Conservation (phyloP, 352 stramenopile genomes). For the Hyphochytrium catenoides region DNA sequence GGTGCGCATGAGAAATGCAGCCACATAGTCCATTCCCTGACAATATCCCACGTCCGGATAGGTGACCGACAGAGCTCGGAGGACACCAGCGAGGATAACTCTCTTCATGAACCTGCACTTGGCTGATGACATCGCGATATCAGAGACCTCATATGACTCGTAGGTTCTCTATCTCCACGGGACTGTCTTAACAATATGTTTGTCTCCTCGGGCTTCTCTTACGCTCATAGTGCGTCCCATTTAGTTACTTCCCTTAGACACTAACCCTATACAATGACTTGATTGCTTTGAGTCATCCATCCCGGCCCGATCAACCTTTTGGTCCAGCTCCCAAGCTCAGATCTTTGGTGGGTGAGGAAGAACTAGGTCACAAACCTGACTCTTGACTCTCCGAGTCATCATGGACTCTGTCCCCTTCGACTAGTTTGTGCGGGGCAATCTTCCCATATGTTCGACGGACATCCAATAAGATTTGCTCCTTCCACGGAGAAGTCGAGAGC, state of each 20-base stretch:
- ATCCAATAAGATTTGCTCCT: constrained; percentile 52
- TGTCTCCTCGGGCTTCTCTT: no score
- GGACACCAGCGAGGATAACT: constrained; percentile 40
- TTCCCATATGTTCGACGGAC: constrained; percentile 49
- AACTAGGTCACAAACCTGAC: neutral
- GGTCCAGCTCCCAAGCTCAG: constrained; percentile 10
- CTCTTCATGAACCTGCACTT: constrained; percentile 27
- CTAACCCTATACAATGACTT: no score
- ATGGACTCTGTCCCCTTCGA: no score
- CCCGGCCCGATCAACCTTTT: constrained; percentile 17
- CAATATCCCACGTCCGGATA: constrained; percentile 61
- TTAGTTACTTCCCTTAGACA: no score
- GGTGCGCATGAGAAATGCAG: constrained; percentile 38
- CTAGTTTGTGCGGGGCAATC: constrained; percentile 47
- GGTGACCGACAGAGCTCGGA: constrained; percentile 41
- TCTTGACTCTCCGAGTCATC: constrained; percentile 7
- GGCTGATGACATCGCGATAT: no score
- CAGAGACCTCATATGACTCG: no score
- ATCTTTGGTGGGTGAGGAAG: neutral
- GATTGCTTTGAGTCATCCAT: no score
- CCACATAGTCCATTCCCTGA: constrained; percentile 65
- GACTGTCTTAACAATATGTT: no score
- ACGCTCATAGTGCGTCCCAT: no score
- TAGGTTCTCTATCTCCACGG: no score
- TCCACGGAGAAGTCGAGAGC: constrained; percentile 49